A percentile compares a stretch with the other conserved stretches of the same genome.
phyloP scores from a whole-genome alignment of 768 basidiomycete genomes.

The Mycena albidolilacea region DNA sequence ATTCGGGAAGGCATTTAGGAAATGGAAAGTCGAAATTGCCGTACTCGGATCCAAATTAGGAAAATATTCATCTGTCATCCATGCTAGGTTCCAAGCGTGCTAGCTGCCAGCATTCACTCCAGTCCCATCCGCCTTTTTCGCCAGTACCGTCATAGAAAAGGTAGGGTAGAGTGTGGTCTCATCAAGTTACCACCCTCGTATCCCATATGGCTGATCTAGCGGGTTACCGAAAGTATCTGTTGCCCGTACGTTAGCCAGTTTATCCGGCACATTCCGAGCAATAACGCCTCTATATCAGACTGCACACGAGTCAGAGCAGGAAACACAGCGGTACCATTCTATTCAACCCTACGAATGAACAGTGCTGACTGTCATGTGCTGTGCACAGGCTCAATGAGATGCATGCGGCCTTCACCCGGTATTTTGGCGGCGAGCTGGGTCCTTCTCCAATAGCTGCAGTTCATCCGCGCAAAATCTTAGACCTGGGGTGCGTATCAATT shows the following conservation, averaged over 20 bases:
- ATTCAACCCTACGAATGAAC: background rate
- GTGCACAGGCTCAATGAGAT: constrained; percentile 8
- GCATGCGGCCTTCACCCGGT: background rate
- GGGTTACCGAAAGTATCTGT: too few species aligned
- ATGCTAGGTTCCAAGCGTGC: background rate
- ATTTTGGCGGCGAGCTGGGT: background rate
- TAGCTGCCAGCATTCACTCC: background rate
- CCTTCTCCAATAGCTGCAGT: background rate
- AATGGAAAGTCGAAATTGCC: too few species aligned
- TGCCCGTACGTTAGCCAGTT: too few species aligned
- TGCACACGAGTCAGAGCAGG: background rate
- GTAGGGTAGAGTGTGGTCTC: background rate
- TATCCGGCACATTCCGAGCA: too few species aligned
- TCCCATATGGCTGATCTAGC: too few species aligned
- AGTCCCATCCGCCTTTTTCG: background rate
- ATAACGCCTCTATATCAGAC: background rate
- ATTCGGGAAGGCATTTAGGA: too few species aligned
- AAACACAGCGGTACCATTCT: background rate
- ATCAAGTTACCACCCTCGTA: background rate
- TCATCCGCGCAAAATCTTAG: constrained; percentile 11
- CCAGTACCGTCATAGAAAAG: background rate
- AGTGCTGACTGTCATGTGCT: background rate
- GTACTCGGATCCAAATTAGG: too few species aligned
- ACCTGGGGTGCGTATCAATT: constrained; percentile 4
- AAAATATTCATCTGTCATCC: too few species aligned